Evolutionary conservation across 2,329 filamentous ascomycete genomes (phyloP).

Genomic region (Zasmidium angulare): DNA sequence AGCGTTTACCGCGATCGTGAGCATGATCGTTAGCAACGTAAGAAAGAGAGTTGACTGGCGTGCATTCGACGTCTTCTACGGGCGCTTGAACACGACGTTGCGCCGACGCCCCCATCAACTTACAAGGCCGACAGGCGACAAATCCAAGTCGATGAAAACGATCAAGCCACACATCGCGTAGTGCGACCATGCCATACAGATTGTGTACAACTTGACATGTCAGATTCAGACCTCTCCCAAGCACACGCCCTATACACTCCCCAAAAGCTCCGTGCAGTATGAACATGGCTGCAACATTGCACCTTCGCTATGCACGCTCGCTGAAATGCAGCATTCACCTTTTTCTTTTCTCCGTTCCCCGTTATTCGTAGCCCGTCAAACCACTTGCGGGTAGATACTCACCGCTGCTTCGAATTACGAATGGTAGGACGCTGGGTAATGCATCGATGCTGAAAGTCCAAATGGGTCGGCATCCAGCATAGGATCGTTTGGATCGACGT

Average conservation of each 20-base stretch:
- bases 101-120: no score
- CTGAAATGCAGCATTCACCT: slow-evolving; percentile 1
- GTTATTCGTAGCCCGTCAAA: slow-evolving; percentile 20
- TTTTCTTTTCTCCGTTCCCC: slow-evolving; percentile 8
- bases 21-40: no score
- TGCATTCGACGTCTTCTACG: no score
- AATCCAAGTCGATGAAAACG: no score
- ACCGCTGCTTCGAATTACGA: not conserved
- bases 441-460: slow-evolving; percentile 87
- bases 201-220: not conserved
- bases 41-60: no score
- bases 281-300: not conserved
- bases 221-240: not conserved
- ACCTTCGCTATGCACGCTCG: slow-evolving; percentile 16
- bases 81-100: no score
- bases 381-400: slow-evolving; percentile 10
- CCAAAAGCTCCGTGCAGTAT: not conserved
- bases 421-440: slow-evolving; percentile 18
- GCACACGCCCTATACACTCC: not conserved
- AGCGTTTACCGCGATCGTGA: no score
- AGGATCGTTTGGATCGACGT: slow-evolving; percentile 73
- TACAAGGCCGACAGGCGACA: no score
- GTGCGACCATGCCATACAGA: not conserved
- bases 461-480: slow-evolving; percentile 93
- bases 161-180: not conserved